Evolutionary conservation across 164 flowering plant species (phyloP), one percentile per base, ranked within the genome.

Genomic region (Akebia trifoliata): DNA sequence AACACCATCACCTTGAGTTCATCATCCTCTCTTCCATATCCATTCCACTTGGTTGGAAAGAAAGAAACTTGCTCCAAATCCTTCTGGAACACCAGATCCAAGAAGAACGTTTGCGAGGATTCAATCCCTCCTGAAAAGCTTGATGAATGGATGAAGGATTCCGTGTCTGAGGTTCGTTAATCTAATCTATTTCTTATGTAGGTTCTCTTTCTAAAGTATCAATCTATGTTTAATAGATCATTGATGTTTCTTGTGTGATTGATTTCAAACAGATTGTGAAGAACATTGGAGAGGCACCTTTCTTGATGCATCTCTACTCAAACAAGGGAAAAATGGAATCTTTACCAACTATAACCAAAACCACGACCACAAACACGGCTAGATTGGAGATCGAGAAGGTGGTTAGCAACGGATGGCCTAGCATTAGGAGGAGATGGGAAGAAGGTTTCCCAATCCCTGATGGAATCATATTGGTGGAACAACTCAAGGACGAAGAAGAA

Each of bases 381-480:
- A 56, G 44, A 34, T 21, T 69, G 26, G 42, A 25, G 4, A 35
- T 24, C 15, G 77, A 68, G 48, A 72, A 61, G 38, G 69, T 66
- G 46, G 59, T 64, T 62, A 1, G 31, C 11, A 8, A 49, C 62
- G 0, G 67, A 65, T 73, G 76, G 77, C 66, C 64, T 2, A 21
- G 2, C 8, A 54, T 72, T 6, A 56, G 10, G n/a, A 51, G 28
- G 45, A 72, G 76, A 39, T 70, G 73, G 74, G 58, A 54, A 3
- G 49, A 56, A 20, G 54, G 65, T 11, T 26, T 24, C 3, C 36
- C 63, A 6, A 37, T 42, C 15, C 77, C 74, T 6, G 69, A 68
- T 42, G 77, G 80, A 12, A 40, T 76, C 34, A 70, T 72, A 35
- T 59, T 73, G 34, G 75, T 73, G 14, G 66, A 73, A 56, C 62